Evolutionary conservation across 164 flowering plant species (phyloP).

Genomic region (Kalanchoe fedtschenkoi): DNA sequence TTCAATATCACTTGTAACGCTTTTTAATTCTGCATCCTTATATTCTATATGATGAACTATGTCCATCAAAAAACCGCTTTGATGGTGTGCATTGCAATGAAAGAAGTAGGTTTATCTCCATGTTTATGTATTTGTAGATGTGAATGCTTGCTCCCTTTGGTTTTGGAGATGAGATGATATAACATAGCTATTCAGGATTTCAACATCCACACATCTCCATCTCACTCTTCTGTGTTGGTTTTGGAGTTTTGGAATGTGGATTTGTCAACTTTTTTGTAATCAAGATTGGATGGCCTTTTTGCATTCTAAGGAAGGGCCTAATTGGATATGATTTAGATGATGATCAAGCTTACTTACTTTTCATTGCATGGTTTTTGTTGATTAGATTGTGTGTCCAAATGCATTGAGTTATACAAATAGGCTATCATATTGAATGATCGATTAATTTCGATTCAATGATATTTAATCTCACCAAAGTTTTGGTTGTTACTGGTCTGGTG

Average conservation of each 20-base stretch:
- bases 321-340: background rate
- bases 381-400: background rate
- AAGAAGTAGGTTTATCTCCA: conserved; percentile 3
- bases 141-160: background rate
- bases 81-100: background rate
- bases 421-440: too few species aligned
- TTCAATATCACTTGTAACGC: too few species aligned
- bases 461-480: too few species aligned
- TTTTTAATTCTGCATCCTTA: too few species aligned
- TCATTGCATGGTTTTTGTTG: too few species aligned
- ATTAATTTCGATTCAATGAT: too few species aligned
- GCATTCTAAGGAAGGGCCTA: background rate
- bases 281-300: background rate
- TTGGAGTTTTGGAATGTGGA: background rate
- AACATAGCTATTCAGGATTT: background rate
- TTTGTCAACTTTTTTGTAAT: background rate
- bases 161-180: background rate
- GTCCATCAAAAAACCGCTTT: too few species aligned
- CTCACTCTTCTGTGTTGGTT: background rate
- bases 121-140: background rate
- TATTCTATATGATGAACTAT: too few species aligned
- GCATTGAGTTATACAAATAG: too few species aligned
- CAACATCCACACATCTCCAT: background rate
- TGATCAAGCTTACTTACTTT: too few species aligned
- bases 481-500: too few species aligned